These are phyloP conservation scores for Colletotrichum musae DNA, from an alignment of 2,329 filamentous ascomycete species.

Conservation along the genomic window DNA sequence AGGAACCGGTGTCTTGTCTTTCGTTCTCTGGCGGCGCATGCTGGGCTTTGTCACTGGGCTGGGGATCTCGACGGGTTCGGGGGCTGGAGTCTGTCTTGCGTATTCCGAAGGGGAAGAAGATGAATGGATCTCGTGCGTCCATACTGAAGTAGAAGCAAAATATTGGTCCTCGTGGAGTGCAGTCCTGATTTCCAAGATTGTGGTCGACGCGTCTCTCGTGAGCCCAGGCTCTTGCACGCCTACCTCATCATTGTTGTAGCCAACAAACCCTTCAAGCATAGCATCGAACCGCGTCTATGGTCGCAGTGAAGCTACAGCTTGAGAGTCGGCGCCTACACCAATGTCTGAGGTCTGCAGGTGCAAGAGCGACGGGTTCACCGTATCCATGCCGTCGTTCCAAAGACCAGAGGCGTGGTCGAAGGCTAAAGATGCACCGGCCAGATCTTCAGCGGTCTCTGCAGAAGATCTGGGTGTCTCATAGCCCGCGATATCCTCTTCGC, in stretches of 20 bases:
- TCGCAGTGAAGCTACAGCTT: neutral
- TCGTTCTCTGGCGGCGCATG: neutral
- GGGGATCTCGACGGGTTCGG: neutral
- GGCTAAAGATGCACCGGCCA: too few species aligned
- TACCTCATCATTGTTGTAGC: neutral
- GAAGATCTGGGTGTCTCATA: neutral
- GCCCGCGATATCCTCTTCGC: neutral
- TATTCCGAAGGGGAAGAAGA: too few species aligned
- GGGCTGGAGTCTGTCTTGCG: too few species aligned
- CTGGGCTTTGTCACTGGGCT: neutral
- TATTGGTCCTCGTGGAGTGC: too few species aligned
- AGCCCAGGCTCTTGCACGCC: neutral
- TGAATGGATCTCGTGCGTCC: too few species aligned
- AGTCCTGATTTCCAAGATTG: too few species aligned
- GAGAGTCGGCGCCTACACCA: neutral
- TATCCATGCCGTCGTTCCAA: neutral
- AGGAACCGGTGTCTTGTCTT: neutral
- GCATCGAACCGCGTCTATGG: neutral
- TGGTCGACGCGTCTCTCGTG: too few species aligned
- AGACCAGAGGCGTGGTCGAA: neutral
- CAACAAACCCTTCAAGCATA: neutral
- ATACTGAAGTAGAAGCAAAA: too few species aligned
- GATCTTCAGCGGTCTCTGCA: too few species aligned
- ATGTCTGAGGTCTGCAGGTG: neutral
- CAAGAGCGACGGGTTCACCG: neutral